These are phyloP conservation scores for Pichia thaimueangensis DNA, from an alignment of 805 yeast species.

Conservation along the genomic window DNA sequence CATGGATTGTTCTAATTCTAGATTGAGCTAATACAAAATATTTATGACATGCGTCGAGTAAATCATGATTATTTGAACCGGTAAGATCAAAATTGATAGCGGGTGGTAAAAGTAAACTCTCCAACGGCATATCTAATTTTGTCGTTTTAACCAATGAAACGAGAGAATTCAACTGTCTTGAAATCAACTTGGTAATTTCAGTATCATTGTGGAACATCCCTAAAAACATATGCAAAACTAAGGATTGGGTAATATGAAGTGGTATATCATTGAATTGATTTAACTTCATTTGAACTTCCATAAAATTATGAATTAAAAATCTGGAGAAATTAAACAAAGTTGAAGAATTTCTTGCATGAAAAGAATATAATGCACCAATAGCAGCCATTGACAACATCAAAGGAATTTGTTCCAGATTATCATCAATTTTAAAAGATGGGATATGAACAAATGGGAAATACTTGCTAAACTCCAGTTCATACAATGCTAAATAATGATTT, in stretches of 20 bases:
- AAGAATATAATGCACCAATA: conserved; percentile 81
- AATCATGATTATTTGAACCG: conserved; percentile 13
- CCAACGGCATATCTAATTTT: conserved; percentile 45
- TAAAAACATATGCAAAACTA: conserved; percentile 48
- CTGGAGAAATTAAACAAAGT: conserved; percentile 63
- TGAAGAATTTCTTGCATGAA: conserved; percentile 71
- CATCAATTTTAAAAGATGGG: conserved; percentile 45
- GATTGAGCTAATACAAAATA: conserved; percentile 51
- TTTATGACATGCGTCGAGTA: conserved; percentile 38
- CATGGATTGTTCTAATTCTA: conserved; percentile 47
- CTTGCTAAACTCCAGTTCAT: conserved; percentile 68
- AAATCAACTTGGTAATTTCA: conserved; percentile 42
- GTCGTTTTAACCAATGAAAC: conserved; percentile 50
- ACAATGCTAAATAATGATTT: conserved; percentile 69
- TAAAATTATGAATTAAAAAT: conserved; percentile 56
- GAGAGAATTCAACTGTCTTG: conserved; percentile 48
- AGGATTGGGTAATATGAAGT: conserved; percentile 49
- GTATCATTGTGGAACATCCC: conserved; percentile 51
- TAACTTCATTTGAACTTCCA: conserved; percentile 44
- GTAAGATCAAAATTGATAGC: conserved; percentile 22
- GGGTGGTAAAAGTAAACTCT: conserved; percentile 40
- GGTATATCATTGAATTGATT: conserved; percentile 50
- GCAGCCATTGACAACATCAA: conserved; percentile 76
- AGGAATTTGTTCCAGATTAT: conserved; percentile 51
- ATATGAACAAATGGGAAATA: conserved; percentile 83